Conservation (phyloP, 805 yeast genomes). For the Ogataea wickerhamii region DNA sequence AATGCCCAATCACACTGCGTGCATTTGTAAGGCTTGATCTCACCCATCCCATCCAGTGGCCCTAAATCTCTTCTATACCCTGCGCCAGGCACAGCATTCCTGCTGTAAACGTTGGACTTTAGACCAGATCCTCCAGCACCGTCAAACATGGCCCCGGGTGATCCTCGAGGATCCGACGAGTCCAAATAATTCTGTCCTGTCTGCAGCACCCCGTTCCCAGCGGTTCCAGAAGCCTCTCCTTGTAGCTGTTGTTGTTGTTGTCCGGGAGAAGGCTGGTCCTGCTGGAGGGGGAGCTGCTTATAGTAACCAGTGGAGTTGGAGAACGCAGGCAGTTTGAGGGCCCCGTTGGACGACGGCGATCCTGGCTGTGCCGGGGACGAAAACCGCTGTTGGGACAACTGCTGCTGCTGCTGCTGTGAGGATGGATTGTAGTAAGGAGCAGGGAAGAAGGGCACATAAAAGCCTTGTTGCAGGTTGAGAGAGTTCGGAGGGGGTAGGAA, state of each 20-base stretch:
- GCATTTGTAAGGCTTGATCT: constrained; percentile 37
- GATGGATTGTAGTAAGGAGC: constrained; percentile 20
- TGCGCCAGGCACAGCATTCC: neutral
- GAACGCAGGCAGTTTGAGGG: constrained; percentile 15
- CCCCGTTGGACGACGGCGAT: constrained; percentile 10
- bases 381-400: constrained; percentile 22
- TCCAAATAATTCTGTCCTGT: neutral
- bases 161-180: neutral
- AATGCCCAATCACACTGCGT: constrained; percentile 64
- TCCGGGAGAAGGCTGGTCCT: constrained; percentile 7
- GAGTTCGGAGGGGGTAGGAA: constrained; percentile 28
- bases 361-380: constrained; percentile 13
- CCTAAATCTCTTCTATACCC: neutral
- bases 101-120: constrained; percentile 18
- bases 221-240: constrained; percentile 4
- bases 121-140: constrained; percentile 9
- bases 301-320: constrained; percentile 14
- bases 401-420: constrained; percentile 25
- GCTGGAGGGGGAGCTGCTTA: constrained; percentile 8
- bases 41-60: constrained; percentile 6
- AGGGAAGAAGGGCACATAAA: constrained; percentile 23
- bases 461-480: constrained; percentile 23
- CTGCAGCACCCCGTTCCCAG: constrained; percentile 2
- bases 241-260: constrained; percentile 7
- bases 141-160: neutral